Conservation (phyloP, 495 filamentous ascomycete genomes). For the Tetracladium setigerum region DNA sequence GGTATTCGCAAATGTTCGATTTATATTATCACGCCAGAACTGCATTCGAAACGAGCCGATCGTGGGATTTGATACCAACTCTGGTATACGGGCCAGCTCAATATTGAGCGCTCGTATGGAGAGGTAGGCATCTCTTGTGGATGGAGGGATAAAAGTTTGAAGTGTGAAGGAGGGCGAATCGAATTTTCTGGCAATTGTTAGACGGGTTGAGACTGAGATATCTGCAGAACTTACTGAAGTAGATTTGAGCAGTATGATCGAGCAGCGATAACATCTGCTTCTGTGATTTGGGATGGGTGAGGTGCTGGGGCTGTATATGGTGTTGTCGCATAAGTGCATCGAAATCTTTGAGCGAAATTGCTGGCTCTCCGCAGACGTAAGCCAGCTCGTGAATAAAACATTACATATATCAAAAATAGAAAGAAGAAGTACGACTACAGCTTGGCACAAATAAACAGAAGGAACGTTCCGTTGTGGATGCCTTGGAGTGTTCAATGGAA, state of each 20-base stretch:
- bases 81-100: conserved; percentile 79
- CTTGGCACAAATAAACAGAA: background rate
- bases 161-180: conserved; percentile 86
- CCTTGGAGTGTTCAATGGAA: background rate
- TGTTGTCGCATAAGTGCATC: conserved; percentile 18
- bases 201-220: background rate
- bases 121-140: conserved; percentile 71
- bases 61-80: conserved; percentile 72
- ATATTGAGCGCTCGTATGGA: conserved; percentile 90
- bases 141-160: conserved; percentile 68
- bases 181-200: conserved; percentile 48
- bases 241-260: conserved; percentile 48
- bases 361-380: conserved; percentile 9
- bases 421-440: background rate
- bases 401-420: conserved; percentile 7
- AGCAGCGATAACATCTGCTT: conserved; percentile 42
- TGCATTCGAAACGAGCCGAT: conserved; percentile 84
- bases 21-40: conserved; percentile 85
- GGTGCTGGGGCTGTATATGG: conserved; percentile 23
- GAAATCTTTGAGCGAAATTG: background rate
- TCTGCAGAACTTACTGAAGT: conserved; percentile 37
- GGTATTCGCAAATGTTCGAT: conserved; percentile 57
- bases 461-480: background rate
- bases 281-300: conserved; percentile 20
- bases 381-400: conserved; percentile 18